Conservation (phyloP, 202 grass and related monocot species). For the Setaria viridis region DNA sequence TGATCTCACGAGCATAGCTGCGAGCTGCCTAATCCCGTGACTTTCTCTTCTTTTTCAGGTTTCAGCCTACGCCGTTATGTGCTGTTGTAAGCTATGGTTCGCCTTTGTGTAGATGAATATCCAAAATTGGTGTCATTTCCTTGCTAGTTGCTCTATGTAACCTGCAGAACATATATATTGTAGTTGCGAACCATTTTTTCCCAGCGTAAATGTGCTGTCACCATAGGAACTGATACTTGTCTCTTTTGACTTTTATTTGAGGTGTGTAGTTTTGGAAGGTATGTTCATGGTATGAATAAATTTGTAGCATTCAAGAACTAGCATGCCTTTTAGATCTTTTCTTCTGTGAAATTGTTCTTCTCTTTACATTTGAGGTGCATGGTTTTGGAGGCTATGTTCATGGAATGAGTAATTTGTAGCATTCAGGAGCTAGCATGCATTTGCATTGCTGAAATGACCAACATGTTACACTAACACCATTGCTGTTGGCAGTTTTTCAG, state of each 20-base stretch:
- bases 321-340: background rate
- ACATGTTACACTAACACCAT: background rate
- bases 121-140: background rate
- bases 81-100: background rate
- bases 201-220: background rate
- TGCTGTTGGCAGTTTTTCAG: background rate
- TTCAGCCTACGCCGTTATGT: background rate
- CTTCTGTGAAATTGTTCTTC: background rate
- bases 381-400: background rate
- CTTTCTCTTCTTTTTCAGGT: background rate
- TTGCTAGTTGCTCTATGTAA: background rate
- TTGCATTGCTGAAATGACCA: conserved; percentile 25
- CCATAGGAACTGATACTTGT: background rate
- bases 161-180: conserved; percentile 4
- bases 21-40: background rate
- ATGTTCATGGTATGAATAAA: background rate
- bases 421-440: conserved; percentile 26
- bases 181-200: background rate
- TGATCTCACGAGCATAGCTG: too few species aligned
- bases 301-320: conserved; percentile 32
- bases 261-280: background rate
- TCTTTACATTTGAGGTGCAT: background rate
- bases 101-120: background rate
- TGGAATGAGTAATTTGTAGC: background rate
- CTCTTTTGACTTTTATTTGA: background rate